phyloP scores from a whole-genome alignment of 768 basidiomycete genomes.

The Clitopilus passeckerianus region DNA sequence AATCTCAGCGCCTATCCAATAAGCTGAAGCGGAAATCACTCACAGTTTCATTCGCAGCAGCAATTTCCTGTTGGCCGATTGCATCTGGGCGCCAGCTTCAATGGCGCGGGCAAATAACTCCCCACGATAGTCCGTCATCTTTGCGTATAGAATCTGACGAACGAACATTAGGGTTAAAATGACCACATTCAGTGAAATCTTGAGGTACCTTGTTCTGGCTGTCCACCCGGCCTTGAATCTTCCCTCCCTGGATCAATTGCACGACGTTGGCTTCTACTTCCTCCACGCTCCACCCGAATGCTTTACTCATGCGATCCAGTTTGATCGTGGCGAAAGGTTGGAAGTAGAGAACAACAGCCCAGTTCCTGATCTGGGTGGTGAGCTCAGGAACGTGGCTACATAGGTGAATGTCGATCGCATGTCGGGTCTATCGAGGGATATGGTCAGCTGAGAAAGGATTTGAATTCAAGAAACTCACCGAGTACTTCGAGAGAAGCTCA shows the following conservation, averaged over 20 bases:
- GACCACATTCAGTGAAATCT: neutral
- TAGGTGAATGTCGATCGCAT: conserved; percentile 76
- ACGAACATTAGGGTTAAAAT: conserved; percentile 19
- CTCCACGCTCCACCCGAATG: conserved; percentile 78
- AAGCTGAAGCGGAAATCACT: conserved; percentile 22
- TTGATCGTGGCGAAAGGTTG: conserved; percentile 84
- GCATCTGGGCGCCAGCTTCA: conserved; percentile 66
- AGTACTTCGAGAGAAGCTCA: conserved; percentile 66
- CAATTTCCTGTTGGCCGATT: conserved; percentile 69
- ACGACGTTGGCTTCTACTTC: conserved; percentile 75
- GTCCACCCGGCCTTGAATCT: conserved; percentile 82
- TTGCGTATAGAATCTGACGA: conserved; percentile 64
- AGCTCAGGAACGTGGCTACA: conserved; percentile 61
- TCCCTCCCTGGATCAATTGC: conserved; percentile 65
- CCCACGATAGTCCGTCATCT: conserved; percentile 72
- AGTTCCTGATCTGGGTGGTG: conserved; percentile 65
- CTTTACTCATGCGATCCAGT: conserved; percentile 77
- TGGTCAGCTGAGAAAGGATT: neutral
- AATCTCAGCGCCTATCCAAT: neutral
- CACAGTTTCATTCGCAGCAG: conserved; percentile 82
- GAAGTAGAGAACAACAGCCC: conserved; percentile 84
- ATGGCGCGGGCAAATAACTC: conserved; percentile 75
- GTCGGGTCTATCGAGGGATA: conserved; percentile 53
- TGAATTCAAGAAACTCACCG: conserved; percentile 38
- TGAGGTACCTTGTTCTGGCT: conserved; percentile 75